Percentiles rank a stretch among this genome's conserved stretches.
Conservation (phyloP, 163 green algal genomes). For the Chlorella variabilis region DNA sequence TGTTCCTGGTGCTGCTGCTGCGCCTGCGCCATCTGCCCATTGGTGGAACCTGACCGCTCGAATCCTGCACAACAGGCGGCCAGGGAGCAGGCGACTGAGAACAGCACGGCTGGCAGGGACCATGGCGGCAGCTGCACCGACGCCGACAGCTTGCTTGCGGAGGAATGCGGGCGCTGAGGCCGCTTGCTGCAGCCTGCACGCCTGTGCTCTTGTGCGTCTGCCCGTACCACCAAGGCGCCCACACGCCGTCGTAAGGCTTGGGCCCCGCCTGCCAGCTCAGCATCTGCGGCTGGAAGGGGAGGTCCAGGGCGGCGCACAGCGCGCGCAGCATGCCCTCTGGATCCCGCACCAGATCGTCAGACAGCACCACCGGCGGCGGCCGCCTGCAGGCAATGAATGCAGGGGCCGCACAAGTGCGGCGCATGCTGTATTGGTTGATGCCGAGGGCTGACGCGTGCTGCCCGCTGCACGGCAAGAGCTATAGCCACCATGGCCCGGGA, state of each 20-base stretch:
- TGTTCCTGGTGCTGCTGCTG: neutral
- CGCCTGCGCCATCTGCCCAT: neutral
- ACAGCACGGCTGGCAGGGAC: too few species aligned
- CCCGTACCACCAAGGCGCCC: conserved; percentile 78
- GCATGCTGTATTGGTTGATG: too few species aligned
- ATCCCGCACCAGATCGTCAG: conserved; percentile 68
- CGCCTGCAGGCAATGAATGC: conserved; percentile 43
- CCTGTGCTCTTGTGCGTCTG: conserved; percentile 64
- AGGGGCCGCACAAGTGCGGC: too few species aligned
- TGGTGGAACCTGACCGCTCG: too few species aligned
- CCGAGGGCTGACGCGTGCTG: too few species aligned
- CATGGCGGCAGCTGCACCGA: too few species aligned
- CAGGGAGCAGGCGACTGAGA: too few species aligned
- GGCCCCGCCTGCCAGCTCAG: conserved; percentile 74
- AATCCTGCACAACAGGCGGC: too few species aligned
- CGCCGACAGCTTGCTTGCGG: too few species aligned
- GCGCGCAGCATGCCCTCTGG: conserved; percentile 68
- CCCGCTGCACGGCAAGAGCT: too few species aligned
- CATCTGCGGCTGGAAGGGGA: conserved; percentile 72
- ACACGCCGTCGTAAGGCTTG: conserved; percentile 79
- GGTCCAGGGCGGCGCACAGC: conserved; percentile 63
- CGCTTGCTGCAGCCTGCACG: neutral
- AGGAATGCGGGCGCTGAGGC: too few species aligned
- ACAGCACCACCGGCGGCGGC: conserved; percentile 68
- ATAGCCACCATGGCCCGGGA: too few species aligned